Base-by-base conservation (phyloP, 768 basidiomycete genomes). In the Strobilomyces echinocephalus region DNA sequence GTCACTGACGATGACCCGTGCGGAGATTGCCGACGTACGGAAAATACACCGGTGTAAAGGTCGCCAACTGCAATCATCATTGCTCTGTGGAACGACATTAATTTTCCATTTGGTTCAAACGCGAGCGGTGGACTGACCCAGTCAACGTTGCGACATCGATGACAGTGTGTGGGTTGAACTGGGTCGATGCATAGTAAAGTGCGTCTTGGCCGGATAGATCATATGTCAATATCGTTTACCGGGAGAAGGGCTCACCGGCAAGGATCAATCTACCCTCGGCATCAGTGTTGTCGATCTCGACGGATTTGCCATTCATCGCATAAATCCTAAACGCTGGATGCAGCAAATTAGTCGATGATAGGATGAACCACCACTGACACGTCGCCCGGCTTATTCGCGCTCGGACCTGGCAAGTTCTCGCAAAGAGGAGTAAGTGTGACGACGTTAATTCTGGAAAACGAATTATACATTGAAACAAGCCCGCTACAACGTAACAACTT, bases 131-230 rank as follows among this genome's bases (percentile, higher is more conserved):
- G 3, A 60, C 73, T 40, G 68, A 87, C 87, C 85, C 85, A 18
- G 90, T 93, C 42, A 94, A 78, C 0, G 91, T 94, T 14, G 92
- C 92, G 24, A 91, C 91, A 63, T 95, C 90, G 55, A 95, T 81
- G 46, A 93, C 73, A 0, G 88, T 89, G 63, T 88, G 84, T 1
- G 92, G 85, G 66, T 87, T 88, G 75, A 79, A 91, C 52, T 80
- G 76, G 8, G 85, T 82, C 2, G 85, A 81, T 24, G 83, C 81
- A 66, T 94, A 95, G 70, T 89, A 89, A 53, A 95, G 78, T 2
- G 91, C 89, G 68, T 95, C 92, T 82, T 21, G 28, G 47, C 21
- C 49, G 41, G 39, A 26, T 35, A 31, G 21, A 36, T 54, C n/a
- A 61, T 39, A 3, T 6, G 16, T 10, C 0, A 30, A 2, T 10